Evolutionary conservation across 805 yeast genomes (phyloP), one percentile per base, ranked within the genome.

Genomic region (Zygosaccharomyces kombuchaensis): DNA sequence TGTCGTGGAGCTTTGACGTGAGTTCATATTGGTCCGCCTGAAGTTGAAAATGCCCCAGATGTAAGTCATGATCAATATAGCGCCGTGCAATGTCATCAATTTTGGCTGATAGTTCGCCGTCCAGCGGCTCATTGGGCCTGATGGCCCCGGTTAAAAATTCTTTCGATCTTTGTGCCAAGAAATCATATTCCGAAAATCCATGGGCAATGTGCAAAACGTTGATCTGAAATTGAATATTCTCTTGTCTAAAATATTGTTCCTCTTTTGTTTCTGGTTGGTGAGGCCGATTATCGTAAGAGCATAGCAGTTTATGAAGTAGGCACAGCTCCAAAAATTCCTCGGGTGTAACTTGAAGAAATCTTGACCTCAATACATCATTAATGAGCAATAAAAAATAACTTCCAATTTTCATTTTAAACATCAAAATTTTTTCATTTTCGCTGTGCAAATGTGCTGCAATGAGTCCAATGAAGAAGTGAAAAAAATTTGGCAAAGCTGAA

Each of bases 111-210:
- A 48, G 35, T 21, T 38, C 41, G 23, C 21, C 34, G 25, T 12
- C 30, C 35, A 29, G 39, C 22, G 23, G 21, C 14, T 13, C 34
- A 17, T n/a, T 27, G 13, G 12, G 26, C 25, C 19, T n/a, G 21
- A 13, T 27, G 9, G 26, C 17, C 19, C 38, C 38, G 14, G 16
- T 23, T 13, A 49, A 32, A 26, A 49, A 49, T 6, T 17, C 29
- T 27, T 37, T 29, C 16, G 53, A 46, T 22, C 31, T 23, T 16
- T 34, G 21, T 13, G 35, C 39, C 29, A 49, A 30, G 10, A 46
- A 25, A 2, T 37, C 34, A 10, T 38, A 46, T 37, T 57, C 63
- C 30, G 44, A 46, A 44, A 60, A 60, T 3, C 63, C 63, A 17
- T 53, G 45, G 2, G 62, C 43, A 8, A 56, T 49, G 16, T 40